Evolutionary conservation across 1,284 basidiomycete genomes (phyloP).

Genomic region (Naganishia cerealis): DNA sequence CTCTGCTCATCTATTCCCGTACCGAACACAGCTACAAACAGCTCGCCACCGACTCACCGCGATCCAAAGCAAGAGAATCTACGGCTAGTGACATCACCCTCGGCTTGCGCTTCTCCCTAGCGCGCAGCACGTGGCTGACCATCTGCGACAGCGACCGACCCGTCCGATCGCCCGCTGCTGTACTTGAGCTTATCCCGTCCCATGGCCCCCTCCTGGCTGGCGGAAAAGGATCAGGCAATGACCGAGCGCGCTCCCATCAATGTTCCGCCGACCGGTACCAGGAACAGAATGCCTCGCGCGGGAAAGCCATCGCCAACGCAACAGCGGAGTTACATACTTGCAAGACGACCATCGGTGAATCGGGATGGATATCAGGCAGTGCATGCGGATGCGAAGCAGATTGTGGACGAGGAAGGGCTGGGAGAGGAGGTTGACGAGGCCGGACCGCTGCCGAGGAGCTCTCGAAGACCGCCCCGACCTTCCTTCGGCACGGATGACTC

Average conservation of each 20-base stretch:
- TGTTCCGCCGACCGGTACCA: constrained; percentile 23
- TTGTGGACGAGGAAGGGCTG: background rate
- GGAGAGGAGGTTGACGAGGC: constrained; percentile 5
- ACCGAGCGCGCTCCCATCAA: constrained; percentile 28
- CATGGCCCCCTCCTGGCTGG: background rate
- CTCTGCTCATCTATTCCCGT: background rate
- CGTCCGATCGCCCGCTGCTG: background rate
- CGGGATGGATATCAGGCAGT: constrained; percentile 26
- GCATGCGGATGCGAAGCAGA: constrained; percentile 6
- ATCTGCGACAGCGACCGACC: background rate
- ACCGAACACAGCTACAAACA: background rate
- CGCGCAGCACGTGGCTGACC: background rate
- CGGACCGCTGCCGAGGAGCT: background rate
- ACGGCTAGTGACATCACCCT: background rate
- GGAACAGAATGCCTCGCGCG: constrained; percentile 18
- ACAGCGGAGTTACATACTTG: constrained; percentile 18
- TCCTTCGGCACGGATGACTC: constrained; percentile 18
- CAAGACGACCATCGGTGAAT: constrained; percentile 13
- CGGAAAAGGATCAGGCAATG: constrained; percentile 24
- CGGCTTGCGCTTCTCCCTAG: background rate
- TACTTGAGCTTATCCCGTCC: background rate
- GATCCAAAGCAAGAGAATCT: background rate
- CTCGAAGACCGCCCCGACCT: background rate
- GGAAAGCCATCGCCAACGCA: constrained; percentile 1
- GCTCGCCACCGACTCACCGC: background rate